Evolutionary conservation across 2,329 filamentous ascomycete species (phyloP).

Genomic region (Proliferodiscus dingleyae): DNA sequence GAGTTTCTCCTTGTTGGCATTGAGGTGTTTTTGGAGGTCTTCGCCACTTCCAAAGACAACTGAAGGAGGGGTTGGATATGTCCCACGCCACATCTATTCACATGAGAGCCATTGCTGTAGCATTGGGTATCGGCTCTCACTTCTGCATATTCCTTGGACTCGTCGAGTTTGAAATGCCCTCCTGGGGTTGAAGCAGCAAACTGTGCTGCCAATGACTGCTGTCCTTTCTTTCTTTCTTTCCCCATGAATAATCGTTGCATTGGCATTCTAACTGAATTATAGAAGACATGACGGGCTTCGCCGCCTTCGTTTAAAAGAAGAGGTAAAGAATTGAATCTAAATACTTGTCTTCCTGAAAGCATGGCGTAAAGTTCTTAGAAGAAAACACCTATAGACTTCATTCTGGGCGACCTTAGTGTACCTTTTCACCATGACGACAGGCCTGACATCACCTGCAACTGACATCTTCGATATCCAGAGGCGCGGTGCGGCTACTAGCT

Average conservation of each 20-base stretch:
- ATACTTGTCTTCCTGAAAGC: no score
- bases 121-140: constrained; percentile 9
- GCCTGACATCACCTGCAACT: background rate
- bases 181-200: constrained; percentile 62
- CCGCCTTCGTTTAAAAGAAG: background rate
- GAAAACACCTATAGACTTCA: no score
- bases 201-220: constrained; percentile 58
- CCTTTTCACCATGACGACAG: background rate
- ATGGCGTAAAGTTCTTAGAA: no score
- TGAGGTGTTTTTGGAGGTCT: constrained; percentile 58
- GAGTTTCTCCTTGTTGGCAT: constrained; percentile 55
- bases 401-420: no score
- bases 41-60: constrained; percentile 58
- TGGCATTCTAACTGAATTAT: constrained; percentile 50
- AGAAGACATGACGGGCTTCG: constrained; percentile 20
- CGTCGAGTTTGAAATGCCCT: constrained; percentile 57
- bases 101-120: constrained; percentile 29
- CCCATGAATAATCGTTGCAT: constrained; percentile 54
- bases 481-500: background rate
- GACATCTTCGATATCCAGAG: background rate
- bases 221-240: constrained; percentile 65
- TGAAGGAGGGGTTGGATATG: constrained; percentile 66
- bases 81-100: constrained; percentile 66
- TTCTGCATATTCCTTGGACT: constrained; percentile 59
- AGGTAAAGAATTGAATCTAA: no score